Base-by-base conservation (phyloP, 305 asterid species). In the Fraxinus latifolia region DNA sequence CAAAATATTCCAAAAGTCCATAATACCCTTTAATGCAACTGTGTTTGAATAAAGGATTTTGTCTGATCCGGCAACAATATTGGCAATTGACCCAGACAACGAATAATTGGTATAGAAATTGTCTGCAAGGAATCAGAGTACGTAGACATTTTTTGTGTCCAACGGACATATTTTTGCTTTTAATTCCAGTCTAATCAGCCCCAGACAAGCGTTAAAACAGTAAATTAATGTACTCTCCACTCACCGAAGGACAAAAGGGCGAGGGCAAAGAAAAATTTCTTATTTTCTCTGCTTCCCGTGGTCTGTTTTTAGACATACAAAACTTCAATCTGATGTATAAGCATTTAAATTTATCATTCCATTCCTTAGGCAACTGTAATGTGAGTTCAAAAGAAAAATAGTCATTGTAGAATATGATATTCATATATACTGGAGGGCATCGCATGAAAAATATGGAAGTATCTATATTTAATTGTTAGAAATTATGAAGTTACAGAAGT, bases 401-500 rank as follows among this genome's bases (percentile, higher is more conserved):
- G 50, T 4, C 76, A 31, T 50, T 34, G 23, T 5, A 50, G 37
- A 78, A 75, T 8, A 62, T 2, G 3, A 78, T 23, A 44, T 42
- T 50, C 60, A n/a, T 44, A 68, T 12, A 55, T 17, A 53, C 3
- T 17, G 8, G 21, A 5, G 36, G 37, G 12, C 1, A 8, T 4
- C 0, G 74, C 17, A 21, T 23, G 15, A 8, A 60, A 68, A 12
- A 12, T 68, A 29, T 68, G 39, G 74, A 68, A 27, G 74, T 68
- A 39, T 31, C 19, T 53, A 11, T 36, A 67, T 29, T 33, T 6
- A 62, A 27, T 19, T 65, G 19, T 3, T 78, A 39, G 67, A 7
- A 7, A 21, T 58, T 32, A 74, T 71, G 74, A 83, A 67, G 77
- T 75, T 29, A 25, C 55, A 55, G 14, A 83, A 80, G 71, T 17